Evolutionary conservation across 2,329 filamentous ascomycete species (phyloP), one percentile per base, ranked within the genome.

Genomic region (Didymella glomerata): DNA sequence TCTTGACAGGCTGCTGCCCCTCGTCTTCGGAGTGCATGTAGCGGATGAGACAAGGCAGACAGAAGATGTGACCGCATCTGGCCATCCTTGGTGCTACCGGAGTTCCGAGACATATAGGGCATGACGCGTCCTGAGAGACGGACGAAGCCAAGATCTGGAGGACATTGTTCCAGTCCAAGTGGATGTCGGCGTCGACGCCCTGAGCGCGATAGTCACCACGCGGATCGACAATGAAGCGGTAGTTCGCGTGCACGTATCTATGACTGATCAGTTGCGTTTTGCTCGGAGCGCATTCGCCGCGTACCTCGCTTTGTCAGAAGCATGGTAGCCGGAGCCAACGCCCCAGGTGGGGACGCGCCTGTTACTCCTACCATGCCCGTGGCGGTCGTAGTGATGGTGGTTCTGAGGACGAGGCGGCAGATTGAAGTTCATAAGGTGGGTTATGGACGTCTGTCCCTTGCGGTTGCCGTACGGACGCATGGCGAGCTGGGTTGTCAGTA

Each of bases 81-180:
- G 95, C 93, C 94, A 99, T 99, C 55, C 95, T 88, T 30, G 95
- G 93, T 8, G 95, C 95, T 18, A 96, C 92, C 1, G 95, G 95
- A 54, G 91, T 91, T 2, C 91, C 96, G 27, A 99, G 85, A 73
- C 95, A 99, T 54, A 99, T 99, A 0, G 95, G 95, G 75, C 95
- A 99, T 22, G 91, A 92, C 2, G 93, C 86, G 42, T 88, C 84
- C 78, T 99, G 95, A 0, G 93, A 97, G 76, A 95, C 88, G 56
- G 91, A 86, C 2, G 94, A 98, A 9, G 91, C 95, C 67, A 99
- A 84, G 52, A 99, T 89, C 78, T 99, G 95, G 64, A 97, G 82
- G 51, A 99, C 91, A 66, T 92, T 88, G 65, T 88, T 86, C 95
- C 95, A 99, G 69, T 97, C 91, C 53, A 99, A 80, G 70, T 95